Evolutionary conservation across 306 rosid species (phyloP).

Genomic region (apple (Malus domestica)): DNA sequence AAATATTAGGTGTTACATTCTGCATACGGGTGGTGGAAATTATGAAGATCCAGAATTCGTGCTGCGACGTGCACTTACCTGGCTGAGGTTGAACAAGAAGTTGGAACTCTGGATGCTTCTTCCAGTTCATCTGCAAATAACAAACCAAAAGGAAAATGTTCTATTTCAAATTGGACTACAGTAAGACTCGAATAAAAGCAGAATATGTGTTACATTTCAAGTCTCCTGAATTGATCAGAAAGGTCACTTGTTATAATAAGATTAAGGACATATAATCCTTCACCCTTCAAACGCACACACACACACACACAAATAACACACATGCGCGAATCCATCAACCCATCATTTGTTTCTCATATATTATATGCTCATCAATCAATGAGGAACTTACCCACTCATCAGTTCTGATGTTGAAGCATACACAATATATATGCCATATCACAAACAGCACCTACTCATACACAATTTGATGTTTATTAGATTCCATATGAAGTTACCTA

Average conservation of each 20-base stretch:
- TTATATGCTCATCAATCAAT: background rate
- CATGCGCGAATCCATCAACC: background rate
- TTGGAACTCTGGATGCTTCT: slow-evolving; percentile 46
- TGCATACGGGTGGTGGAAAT: background rate
- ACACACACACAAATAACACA: background rate
- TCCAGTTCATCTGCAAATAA: slow-evolving; percentile 34
- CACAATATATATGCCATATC: slow-evolving; percentile 39
- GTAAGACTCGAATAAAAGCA: background rate
- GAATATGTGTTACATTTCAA: background rate
- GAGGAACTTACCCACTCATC: slow-evolving; percentile 50
- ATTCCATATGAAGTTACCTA: background rate
- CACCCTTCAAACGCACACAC: background rate
- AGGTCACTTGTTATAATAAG: background rate
- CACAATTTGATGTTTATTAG: background rate
- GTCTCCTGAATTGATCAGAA: background rate
- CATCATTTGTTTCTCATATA: background rate
- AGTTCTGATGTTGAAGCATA: slow-evolving; percentile 39
- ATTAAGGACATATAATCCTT: background rate
- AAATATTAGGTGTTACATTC: background rate
- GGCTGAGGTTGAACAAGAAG: slow-evolving; percentile 14
- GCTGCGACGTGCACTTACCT: slow-evolving; percentile 21
- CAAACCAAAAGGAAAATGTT: background rate
- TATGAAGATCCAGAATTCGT: background rate
- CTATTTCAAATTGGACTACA: background rate
- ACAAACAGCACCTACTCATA: slow-evolving; percentile 25